Evolutionary conservation across 2,329 filamentous ascomycete species (phyloP).

Genomic region (Pseudocercospora eumusae): DNA sequence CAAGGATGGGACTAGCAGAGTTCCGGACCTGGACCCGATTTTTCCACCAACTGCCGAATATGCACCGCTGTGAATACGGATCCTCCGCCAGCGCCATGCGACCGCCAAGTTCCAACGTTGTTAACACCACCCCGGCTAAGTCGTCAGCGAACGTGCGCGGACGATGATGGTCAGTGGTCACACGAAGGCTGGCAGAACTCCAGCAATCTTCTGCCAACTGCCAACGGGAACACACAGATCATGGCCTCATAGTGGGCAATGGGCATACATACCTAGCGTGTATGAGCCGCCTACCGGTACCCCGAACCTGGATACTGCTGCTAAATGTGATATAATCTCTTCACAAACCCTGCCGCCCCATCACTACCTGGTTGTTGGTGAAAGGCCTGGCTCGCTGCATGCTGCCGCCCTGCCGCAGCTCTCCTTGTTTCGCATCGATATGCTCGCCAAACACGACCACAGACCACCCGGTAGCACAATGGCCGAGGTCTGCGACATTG

Average conservation of each 20-base stretch:
- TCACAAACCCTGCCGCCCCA: background rate
- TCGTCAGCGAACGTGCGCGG: background rate
- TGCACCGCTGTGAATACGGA: background rate
- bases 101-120: background rate
- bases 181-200: constrained; percentile 1
- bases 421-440: background rate
- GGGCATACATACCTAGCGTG: background rate
- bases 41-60: too few relatives aligned
- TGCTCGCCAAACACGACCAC: background rate
- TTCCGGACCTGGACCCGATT: background rate
- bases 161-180: background rate
- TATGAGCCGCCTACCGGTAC: constrained; percentile 1
- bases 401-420: constrained; percentile 2
- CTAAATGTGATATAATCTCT: background rate
- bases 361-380: constrained; percentile 1
- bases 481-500: background rate
- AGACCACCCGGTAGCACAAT: background rate
- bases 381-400: constrained; percentile 3
- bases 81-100: background rate
- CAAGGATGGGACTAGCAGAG: background rate
- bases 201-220: background rate
- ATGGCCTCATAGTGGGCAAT: background rate
- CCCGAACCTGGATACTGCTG: constrained; percentile 4
- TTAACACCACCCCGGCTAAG: background rate
- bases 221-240: constrained; percentile 1